Evolutionary conservation across 805 yeast species (phyloP), one percentile per base, ranked within the genome.

Genomic region (Blastobotrys chiropterorum): DNA sequence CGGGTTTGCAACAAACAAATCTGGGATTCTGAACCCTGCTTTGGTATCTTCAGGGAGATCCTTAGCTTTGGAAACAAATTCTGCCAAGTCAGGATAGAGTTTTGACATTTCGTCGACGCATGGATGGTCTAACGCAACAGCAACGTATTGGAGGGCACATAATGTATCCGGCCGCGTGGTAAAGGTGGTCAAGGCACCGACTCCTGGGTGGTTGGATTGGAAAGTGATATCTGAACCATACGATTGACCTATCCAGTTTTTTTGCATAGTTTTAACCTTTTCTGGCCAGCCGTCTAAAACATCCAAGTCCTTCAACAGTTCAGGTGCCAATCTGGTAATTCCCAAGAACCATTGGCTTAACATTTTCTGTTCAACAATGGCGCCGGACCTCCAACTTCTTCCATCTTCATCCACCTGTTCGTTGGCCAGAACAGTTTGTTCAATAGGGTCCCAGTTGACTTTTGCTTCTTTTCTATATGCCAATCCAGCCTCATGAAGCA

Each of bases 381-480:
- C 99, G 3, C 99, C 99, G 1, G 97, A 89, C 67, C 99, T 79
- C 99, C 99, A 94, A 0, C 97, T 89, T 51, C 82, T 74, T 0
- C 99, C 99, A 44, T 87, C 79, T 1, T 83, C 67, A 66, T 94
- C 99, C 2, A 94, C 97, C 67, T 94, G 99, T 68, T 94, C 99
- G 65, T 86, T 94, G 1, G 99, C 99, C 54, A 94, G 73, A 1
- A 94, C 99, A 0, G 99, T 94, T 57, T 85, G 79, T 62, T 94
- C 99, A 0, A 94, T 80, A 0, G 99, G 99, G 68, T 94, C 99
- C 99, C 99, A 94, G 64, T 94, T 94, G 53, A 94, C 94, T 59
- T 84, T 90, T 0, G 97, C 95, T 46, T 82, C 82, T 46, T 84
- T 83, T 57, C 90, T 76, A 62, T 94, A 92, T 0, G 97, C 98